Base-by-base conservation (phyloP, 148 eudicot genomes). In the Diospyros lotus region DNA sequence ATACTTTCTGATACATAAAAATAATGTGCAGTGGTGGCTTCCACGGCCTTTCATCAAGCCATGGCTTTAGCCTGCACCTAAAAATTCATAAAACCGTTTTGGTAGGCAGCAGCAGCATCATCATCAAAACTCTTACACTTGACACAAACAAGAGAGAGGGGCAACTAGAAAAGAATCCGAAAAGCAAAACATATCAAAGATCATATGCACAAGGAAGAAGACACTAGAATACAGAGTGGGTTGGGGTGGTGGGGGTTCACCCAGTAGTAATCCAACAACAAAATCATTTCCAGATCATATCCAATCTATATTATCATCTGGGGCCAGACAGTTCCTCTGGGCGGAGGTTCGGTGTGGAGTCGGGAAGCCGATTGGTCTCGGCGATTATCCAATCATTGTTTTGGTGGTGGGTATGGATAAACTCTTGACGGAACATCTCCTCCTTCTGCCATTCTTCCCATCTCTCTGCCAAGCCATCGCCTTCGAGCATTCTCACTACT, bases 401-500 rank as follows among this genome's bases (percentile, higher is more conserved):
- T 18, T 78, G 86, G 56, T 80, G 70, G 68, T 78, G 73, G 44
- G 68, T 18, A 54, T 72, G 74, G 77, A 71, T 80, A 58, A 67
- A 77, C 42, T 84, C 86, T 78, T 80, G 86, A 13, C 78, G 81
- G 71, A 86, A 73, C 59, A 80, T 72, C 59, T 88, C 89, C 2
- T 82, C 87, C 73, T 81, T 84, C 70, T 84, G 87, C 91, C 91
- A 86, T 75, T 86, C 89, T 65, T 86, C 87, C 91, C 91, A 88
- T 62, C 86, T 84, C 80, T 84, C 82, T 0, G 86, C 86, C 75
- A 88, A 79, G 28, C 88, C 89, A 67, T 86, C 82, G 9, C 91
- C 91, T 80, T 88, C 87, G 0, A 88, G 89, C 91, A 88, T 86
- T 68, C 83, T 60, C 38, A 88, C 89, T 54, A 88, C 87, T 17